Conservation (phyloP, 2,329 filamentous ascomycete genomes). For the Penicillium sp. region DNA sequence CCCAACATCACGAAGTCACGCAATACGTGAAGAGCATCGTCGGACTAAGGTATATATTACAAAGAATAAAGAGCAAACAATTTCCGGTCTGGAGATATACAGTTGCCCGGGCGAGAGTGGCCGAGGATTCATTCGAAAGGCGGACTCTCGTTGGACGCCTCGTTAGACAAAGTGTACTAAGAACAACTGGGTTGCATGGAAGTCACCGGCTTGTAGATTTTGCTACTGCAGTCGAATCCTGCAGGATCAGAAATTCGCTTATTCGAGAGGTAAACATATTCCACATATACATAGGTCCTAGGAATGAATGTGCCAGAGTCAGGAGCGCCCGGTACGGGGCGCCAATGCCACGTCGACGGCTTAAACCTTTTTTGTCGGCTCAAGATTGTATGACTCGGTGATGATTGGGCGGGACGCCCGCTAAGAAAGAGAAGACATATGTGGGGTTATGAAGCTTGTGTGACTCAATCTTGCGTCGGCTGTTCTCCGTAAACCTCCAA, state of each 20-base stretch:
- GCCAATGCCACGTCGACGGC: not conserved
- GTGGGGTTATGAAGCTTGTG: not conserved
- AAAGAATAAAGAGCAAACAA: not conserved
- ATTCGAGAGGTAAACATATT: not conserved
- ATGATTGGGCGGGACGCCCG: not conserved
- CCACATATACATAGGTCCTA: not conserved
- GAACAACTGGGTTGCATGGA: not conserved
- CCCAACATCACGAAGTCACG: not conserved
- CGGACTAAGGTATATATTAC: not conserved
- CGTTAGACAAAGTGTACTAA: not conserved
- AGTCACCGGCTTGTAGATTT: not conserved
- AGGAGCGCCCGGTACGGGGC: not conserved
- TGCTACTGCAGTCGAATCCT: not conserved
- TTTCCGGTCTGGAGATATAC: not conserved
- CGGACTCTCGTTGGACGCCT: not conserved
- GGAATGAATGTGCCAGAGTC: not conserved
- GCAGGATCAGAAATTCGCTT: not conserved
- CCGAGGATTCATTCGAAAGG: not conserved
- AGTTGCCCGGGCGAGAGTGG: not conserved
- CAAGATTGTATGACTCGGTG: not conserved
- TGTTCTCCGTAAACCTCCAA: not conserved
- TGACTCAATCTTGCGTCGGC: not conserved
- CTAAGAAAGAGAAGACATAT: not conserved
- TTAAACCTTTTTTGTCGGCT: not conserved
- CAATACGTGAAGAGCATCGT: not conserved